Conservation (phyloP, 352 stramenopile genomes). For the Globisporangium cylindrosporum region DNA sequence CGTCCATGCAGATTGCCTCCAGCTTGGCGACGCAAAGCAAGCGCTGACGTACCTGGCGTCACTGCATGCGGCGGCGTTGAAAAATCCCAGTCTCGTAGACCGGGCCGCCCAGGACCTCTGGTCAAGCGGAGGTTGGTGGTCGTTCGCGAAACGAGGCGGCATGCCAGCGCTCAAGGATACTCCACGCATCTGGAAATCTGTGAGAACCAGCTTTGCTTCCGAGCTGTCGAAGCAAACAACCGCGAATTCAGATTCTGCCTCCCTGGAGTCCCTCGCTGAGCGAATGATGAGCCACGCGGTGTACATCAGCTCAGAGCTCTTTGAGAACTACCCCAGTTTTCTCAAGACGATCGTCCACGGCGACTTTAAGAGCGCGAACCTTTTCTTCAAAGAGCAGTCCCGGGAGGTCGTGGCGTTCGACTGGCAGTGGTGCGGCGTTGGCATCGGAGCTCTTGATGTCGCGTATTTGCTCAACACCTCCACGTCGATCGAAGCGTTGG, state of each 20-base stretch:
- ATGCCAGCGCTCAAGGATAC: conserved; percentile 33
- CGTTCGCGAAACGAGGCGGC: conserved; percentile 50
- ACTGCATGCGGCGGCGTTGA: conserved; percentile 42
- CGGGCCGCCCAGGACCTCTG: conserved; percentile 34
- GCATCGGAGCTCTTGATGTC: conserved; percentile 60
- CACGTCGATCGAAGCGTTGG: conserved; percentile 44
- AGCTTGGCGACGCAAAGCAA: conserved; percentile 28
- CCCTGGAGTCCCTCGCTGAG: conserved; percentile 27
- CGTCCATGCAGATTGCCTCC: conserved; percentile 40
- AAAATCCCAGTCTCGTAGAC: conserved; percentile 20
- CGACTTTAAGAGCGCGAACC: conserved; percentile 71
- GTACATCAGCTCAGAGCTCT: conserved; percentile 50
- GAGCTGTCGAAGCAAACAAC: conserved; percentile 19
- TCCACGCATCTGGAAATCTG: conserved; percentile 36
- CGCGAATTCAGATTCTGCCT: neutral
- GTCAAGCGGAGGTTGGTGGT: conserved; percentile 54
- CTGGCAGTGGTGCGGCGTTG: conserved; percentile 69
- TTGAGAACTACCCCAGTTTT: conserved; percentile 15
- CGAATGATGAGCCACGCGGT: conserved; percentile 45
- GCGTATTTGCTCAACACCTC: conserved; percentile 72
- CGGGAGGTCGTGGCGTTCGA: conserved; percentile 61
- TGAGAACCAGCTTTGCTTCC: conserved; percentile 29
- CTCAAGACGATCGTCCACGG: conserved; percentile 56
- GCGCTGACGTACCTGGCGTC: conserved; percentile 47
- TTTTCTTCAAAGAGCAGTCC: conserved; percentile 52